Percentiles rank a stretch among this genome's conserved stretches.
phyloP scores from a whole-genome alignment of 352 stramenopile genomes.

The Pythium aquatile region DNA sequence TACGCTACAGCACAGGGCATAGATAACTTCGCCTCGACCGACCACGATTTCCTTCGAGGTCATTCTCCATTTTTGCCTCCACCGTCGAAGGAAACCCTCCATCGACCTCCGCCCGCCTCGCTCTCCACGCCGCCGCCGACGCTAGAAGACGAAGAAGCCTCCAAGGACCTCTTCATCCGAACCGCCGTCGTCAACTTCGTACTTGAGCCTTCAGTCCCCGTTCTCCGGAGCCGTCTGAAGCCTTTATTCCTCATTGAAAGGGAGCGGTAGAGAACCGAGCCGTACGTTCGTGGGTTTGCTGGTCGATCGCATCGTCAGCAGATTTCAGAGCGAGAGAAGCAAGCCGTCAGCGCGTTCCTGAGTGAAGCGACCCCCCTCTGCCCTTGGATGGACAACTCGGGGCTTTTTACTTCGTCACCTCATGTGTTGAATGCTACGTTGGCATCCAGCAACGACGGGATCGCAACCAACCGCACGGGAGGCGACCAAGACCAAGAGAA shows the following conservation, averaged over 20 bases:
- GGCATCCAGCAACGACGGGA: constrained; percentile 23
- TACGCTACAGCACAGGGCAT: background rate
- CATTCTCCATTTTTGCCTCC: background rate
- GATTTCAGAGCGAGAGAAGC: constrained; percentile 4
- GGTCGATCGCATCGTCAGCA: constrained; percentile 1
- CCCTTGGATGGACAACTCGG: constrained; percentile 34
- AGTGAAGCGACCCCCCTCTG: constrained; percentile 6
- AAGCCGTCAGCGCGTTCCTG: background rate
- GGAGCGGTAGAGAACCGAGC: constrained; percentile 27
- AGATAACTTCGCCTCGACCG: background rate
- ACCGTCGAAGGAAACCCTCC: background rate
- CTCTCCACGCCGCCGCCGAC: background rate
- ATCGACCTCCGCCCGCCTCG: background rate
- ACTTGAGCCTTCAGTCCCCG: background rate
- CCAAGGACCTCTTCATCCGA: background rate
- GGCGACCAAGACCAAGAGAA: constrained; percentile 28
- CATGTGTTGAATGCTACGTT: constrained; percentile 25
- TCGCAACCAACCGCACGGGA: constrained; percentile 26
- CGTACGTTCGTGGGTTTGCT: constrained; percentile 17
- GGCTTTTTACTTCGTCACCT: constrained; percentile 16
- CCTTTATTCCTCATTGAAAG: constrained; percentile 20
- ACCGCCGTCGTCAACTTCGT: background rate
- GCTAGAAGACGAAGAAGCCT: background rate
- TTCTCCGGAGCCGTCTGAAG: constrained; percentile 1
- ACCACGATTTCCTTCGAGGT: background rate